A percentile compares a stretch with the other conserved stretches of the same genome.
Evolutionary conservation across 176 grass and related monocot species (phyloP).

Genomic region (Luzula sylvatica): DNA sequence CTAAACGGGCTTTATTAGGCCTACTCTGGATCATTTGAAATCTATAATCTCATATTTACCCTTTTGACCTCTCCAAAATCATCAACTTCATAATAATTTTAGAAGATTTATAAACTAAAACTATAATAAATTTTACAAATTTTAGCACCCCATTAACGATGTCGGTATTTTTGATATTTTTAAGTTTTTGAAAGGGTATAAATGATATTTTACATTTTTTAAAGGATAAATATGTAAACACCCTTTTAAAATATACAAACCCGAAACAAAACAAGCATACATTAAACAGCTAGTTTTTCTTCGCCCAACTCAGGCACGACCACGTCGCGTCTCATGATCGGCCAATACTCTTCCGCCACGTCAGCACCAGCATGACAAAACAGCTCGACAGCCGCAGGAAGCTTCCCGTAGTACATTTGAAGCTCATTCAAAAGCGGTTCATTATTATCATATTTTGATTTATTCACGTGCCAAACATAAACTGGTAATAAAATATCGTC

Average conservation of each 20-base stretch:
- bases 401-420: slow-evolving; percentile 74
- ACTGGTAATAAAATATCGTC: slow-evolving; percentile 50
- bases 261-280: not conserved
- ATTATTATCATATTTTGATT: not conserved
- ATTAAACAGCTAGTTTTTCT: slow-evolving; percentile 52
- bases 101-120: no score
- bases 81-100: no score
- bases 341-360: slow-evolving; percentile 26
- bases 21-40: no score
- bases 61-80: no score
- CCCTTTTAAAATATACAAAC: not conserved
- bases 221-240: no score
- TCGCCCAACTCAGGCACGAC: slow-evolving; percentile 48
- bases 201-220: no score
- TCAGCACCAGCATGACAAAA: slow-evolving; percentile 39
- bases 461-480: slow-evolving; percentile 44
- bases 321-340: slow-evolving; percentile 63
- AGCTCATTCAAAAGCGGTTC: slow-evolving; percentile 34
- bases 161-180: no score
- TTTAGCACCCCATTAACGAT: no score
- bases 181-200: no score
- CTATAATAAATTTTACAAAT: no score
- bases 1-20: no score
- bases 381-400: slow-evolving; percentile 45
- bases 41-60: no score